phyloP scores from a whole-genome alignment of 805 yeast genomes.

The Brettanomyces anomalus region DNA sequence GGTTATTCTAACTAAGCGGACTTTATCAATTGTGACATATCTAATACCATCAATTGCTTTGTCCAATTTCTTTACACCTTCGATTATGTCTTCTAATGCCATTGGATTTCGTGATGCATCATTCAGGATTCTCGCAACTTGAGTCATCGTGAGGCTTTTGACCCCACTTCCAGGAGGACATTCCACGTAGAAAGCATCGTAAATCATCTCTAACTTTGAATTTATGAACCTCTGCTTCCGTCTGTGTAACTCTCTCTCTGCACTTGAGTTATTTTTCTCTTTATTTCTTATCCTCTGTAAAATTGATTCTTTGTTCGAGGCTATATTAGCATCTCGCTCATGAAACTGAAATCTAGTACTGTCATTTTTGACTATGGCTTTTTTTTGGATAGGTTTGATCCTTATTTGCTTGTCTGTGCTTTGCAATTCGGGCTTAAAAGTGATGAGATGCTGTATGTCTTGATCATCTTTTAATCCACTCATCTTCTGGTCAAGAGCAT shows the following conservation, averaged over 20 bases:
- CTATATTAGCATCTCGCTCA: constrained; percentile 15
- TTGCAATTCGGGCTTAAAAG: neutral
- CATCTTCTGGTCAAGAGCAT: neutral
- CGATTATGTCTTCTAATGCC: constrained; percentile 11
- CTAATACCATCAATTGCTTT: constrained; percentile 6
- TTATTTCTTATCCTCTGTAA: constrained; percentile 32
- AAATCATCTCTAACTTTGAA: constrained; percentile 14
- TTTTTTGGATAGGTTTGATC: neutral
- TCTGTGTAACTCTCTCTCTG: constrained; percentile 1
- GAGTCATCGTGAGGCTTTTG: constrained; percentile 8
- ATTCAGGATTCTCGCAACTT: constrained; percentile 11
- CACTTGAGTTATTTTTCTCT: constrained; percentile 20
- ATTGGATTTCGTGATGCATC: constrained; percentile 15
- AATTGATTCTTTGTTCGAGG: constrained; percentile 9
- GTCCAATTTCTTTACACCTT: constrained; percentile 7
- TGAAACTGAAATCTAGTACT: constrained; percentile 29
- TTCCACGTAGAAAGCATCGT: constrained; percentile 19
- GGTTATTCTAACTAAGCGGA: constrained; percentile 13
- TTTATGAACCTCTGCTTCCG: constrained; percentile 5
- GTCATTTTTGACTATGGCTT: constrained; percentile 18
- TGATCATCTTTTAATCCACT: too few relatives aligned
- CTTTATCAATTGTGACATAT: constrained; percentile 12
- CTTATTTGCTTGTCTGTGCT: neutral
- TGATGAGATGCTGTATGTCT: neutral
- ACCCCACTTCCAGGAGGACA: constrained; percentile 9